Evolutionary conservation across 495 filamentous ascomycete species (phyloP), one percentile per base, ranked within the genome.

Genomic region (Melanomma pulvis-pyrius): DNA sequence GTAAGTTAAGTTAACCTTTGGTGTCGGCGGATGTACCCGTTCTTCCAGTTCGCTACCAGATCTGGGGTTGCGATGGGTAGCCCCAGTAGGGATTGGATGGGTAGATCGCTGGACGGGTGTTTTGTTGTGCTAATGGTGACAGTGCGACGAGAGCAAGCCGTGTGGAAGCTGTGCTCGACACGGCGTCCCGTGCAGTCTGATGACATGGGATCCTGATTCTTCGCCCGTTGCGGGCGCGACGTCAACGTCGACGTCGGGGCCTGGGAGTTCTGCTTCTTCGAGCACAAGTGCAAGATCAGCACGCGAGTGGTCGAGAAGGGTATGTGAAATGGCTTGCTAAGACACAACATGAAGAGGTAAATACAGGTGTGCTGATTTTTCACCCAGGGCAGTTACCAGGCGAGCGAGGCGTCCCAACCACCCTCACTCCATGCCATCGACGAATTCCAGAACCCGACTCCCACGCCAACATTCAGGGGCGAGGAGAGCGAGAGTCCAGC

Each of bases 141-240:
- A 70, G 68, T 70, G 68, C 51, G 68, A 70, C 36, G 68, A 70
- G 46, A 55, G 62, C 19, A 65, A 47, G 26, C 68, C 68, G 32
- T 70, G 68, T 52, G 57, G 55, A 7, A 61, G 26, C 29, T 70
- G 68, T 34, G 28, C 48, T 13, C 39, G 63, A 54, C 68, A 70
- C 41, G 63, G 68, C 30, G 68, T 70, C 9, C 56, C 21, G 26
- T 70, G 68, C 36, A 66, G 62, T 34, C 62, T 70, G 12, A 49
- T 66, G n/a, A 52, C 62, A 25, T 70, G 68, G 62, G 57, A 56
- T 39, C 49, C 58, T n/a, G 54, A 47, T 55, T 36, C 15, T 0
- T 44, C 39, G 17, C 29, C n/a, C n/a, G n/a, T n/a, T n/a, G n/a
- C n/a, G n/a, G n/a, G n/a, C n/a, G n/a, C n/a, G n/a, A n/a, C n/a